These are phyloP conservation scores for Rozella allomycis DNA, from an alignment of 371 early-diverging fungal species.

Conservation along the genomic window DNA sequence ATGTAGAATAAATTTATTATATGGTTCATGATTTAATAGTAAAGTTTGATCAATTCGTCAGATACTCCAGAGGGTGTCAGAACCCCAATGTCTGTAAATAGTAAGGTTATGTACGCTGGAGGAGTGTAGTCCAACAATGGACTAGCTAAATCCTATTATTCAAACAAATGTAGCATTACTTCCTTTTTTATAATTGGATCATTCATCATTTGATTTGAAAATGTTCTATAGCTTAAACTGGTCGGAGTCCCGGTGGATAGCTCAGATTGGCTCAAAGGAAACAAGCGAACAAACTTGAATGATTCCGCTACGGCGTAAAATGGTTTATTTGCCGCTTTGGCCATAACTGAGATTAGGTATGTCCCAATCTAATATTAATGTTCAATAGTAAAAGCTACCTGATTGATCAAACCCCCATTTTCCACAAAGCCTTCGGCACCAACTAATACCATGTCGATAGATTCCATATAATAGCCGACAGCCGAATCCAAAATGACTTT, in stretches of 20 bases:
- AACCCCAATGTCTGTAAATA: constrained; percentile 81
- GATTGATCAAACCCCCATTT: constrained; percentile 89
- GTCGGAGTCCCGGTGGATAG: constrained; percentile 24
- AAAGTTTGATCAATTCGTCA: constrained; percentile 69
- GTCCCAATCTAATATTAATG: constrained; percentile 40
- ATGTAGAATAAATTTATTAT: too few species aligned
- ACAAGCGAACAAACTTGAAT: constrained; percentile 83
- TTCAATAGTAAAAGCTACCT: constrained; percentile 18
- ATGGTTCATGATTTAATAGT: too few species aligned
- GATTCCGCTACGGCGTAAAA: constrained; percentile 86
- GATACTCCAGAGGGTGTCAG: constrained; percentile 78
- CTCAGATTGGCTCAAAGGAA: constrained; percentile 64
- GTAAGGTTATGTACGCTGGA: constrained; percentile 64
- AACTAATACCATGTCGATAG: constrained; percentile 70
- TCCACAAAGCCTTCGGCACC: constrained; percentile 94
- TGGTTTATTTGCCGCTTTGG: constrained; percentile 77
- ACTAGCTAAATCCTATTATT: too few species aligned
- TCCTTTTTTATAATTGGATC: too few species aligned
- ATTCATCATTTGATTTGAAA: too few species aligned
- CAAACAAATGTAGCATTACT: too few species aligned
- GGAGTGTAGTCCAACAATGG: constrained; percentile 87
- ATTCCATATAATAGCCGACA: constrained; percentile 77
- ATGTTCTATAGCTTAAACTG: too few species aligned
- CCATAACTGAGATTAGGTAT: constrained; percentile 79
- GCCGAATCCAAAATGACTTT: constrained; percentile 74